phyloP scores from a whole-genome alignment of 345 rosid genomes.

The Pugionium dolabratum region DNA sequence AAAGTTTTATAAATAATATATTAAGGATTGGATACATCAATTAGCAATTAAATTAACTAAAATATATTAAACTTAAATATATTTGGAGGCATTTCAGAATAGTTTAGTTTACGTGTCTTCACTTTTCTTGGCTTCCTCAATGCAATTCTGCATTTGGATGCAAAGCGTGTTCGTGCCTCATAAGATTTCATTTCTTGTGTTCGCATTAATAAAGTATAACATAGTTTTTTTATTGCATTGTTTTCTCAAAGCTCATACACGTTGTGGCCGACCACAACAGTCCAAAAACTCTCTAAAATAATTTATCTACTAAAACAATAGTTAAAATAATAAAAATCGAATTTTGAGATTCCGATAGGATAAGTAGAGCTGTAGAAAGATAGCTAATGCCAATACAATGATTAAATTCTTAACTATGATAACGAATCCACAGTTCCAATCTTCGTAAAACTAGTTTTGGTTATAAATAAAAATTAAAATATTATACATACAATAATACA shows the following conservation, averaged over 20 bases:
- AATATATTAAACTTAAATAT: too few species aligned
- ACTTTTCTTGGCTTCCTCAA: conserved; percentile 25
- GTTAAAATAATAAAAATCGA: background rate
- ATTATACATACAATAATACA: background rate
- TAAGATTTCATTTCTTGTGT: conserved; percentile 33
- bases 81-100: too few species aligned
- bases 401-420: background rate
- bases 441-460: background rate
- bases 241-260: conserved; percentile 29
- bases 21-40: too few species aligned
- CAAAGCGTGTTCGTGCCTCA: conserved; percentile 33
- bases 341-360: background rate
- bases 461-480: too few species aligned
- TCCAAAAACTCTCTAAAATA: conserved; percentile 4
- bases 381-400: background rate
- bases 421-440: background rate
- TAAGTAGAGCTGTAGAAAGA: background rate
- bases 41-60: too few species aligned
- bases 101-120: background rate
- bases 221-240: conserved; percentile 19
- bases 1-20: too few species aligned
- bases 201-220: conserved; percentile 2
- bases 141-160: conserved; percentile 25
- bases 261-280: conserved; percentile 40
- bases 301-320: too few species aligned